Evolutionary conservation across 129 eudicot genomes (phyloP), one percentile per base, ranked within the genome.

Genomic region (Dittrichia graveolens): DNA sequence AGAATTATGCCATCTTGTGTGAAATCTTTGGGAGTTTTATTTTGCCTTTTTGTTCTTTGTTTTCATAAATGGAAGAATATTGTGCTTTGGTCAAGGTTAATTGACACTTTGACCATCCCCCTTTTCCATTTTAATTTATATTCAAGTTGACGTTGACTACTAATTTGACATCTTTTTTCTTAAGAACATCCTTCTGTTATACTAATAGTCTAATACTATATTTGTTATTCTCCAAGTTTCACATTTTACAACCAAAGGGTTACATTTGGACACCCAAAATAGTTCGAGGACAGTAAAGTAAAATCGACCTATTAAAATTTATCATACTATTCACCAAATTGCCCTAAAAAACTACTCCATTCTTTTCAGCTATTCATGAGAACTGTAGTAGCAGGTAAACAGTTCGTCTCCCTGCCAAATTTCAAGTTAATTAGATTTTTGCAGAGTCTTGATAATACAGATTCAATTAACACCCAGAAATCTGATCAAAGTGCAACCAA

Each of bases 341-440:
- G 54, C 45, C 45, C 3, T 13, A 13, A 60, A 40, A 35, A 14
- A 5, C 41, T 15, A 0, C 16, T 35, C 64, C 71, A 42, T 49
- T 77, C 1, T 52, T 39, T 77, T 69, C 24, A 39, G 63, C 45
- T 9, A 69, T 77, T 52, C 65, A 78, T 78, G 81, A 78, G 39
- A 70, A 53, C 58, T 61, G 60, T 48, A 56, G 44, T 40, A 69
- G 31, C 69, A 50, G 75, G 71, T 70, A 68, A 53, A 49, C 78
- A 47, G 1, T 19, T 14, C 65, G 34, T 63, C n/a, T 55, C 75
- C 18, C 35, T 13, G 10, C 46, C 47, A 60, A 50, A 52, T 55
- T 53, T 75, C 42, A 38, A 59, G 39, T 56, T 65, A 58, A 71
- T 75, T 37, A 58, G 10, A 63, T 37, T 42, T 31, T 15, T 46